Percentiles rank a stretch among this genome's conserved stretches.
Evolutionary conservation across 2,329 filamentous ascomycete species (phyloP).

Genomic region (Monosporascus sp.): DNA sequence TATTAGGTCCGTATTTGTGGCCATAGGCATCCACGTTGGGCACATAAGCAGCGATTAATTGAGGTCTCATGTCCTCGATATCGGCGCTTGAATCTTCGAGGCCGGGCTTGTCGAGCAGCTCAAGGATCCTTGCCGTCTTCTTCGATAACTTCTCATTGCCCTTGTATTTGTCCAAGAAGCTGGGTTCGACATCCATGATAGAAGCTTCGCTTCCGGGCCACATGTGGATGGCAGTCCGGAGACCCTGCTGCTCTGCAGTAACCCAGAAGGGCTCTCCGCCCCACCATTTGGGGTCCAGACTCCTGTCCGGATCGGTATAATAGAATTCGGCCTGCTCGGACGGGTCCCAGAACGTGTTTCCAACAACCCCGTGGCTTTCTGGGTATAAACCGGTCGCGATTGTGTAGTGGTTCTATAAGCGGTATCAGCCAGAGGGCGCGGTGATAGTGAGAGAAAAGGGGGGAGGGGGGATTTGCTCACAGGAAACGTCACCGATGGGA

Average conservation of each 20-base stretch:
- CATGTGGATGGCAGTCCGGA: conserved; percentile 87
- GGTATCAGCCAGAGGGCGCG: conserved; percentile 6
- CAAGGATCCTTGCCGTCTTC: conserved; percentile 76
- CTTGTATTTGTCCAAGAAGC: conserved; percentile 81
- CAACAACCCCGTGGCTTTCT: conserved; percentile 86
- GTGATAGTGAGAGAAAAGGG: conserved; percentile 15
- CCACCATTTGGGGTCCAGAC: conserved; percentile 90
- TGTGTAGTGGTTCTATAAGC: conserved; percentile 72
- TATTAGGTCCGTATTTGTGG: conserved; percentile 88
- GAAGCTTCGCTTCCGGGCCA: conserved; percentile 96
- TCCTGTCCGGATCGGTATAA: conserved; percentile 72
- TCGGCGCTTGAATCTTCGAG: conserved; percentile 51
- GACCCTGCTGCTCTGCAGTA: conserved; percentile 77
- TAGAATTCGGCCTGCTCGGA: conserved; percentile 72
- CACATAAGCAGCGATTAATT: conserved; percentile 91
- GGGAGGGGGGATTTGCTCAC: conserved; percentile 12
- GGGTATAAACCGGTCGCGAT: conserved; percentile 88
- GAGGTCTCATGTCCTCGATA: conserved; percentile 61
- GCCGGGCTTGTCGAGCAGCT: conserved; percentile 80
- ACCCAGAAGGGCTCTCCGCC: conserved; percentile 90
- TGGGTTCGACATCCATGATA: conserved; percentile 68
- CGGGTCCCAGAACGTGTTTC: conserved; percentile 93
- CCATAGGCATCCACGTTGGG: conserved; percentile 86
- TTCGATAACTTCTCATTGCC: conserved; percentile 65
- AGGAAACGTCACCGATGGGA: conserved; percentile 94